Base-by-base conservation (phyloP, 441 rosid genomes). In the Flueggea neowawraea region DNA sequence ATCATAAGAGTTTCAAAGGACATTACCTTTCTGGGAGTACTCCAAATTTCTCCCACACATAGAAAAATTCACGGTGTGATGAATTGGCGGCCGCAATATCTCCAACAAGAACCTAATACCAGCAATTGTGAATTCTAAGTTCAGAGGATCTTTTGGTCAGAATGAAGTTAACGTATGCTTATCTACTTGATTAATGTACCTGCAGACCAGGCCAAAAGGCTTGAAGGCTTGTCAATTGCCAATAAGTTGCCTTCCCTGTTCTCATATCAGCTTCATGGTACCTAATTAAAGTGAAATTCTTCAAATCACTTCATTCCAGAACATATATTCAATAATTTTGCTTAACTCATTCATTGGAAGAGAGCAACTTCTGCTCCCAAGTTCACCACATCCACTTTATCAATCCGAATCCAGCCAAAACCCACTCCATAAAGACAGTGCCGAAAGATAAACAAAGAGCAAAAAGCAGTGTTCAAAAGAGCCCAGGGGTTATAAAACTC, bases 161-260 rank as follows among this genome's bases (percentile, higher is more conserved):
- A 22, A 22, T 22, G 12, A 11, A 43, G 45, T 6, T 43, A 6
- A 3, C 12, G 3, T 43, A 6, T 12, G 60, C 15, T 45, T 22
- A 64, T 22, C 58, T 22, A 47, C 13, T 32, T 48, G 32, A 36
- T 52, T 2, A 5, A 13, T 50, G 66, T 76, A 78, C 98, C 88
- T 93, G 98, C 54, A 93, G 81, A 68, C 98, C 97, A 48, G 98
- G 98, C 98, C 98, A 93, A 78, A 93, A 93, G 59, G 98, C 97
- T 82, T 93, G 98, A 74, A 90, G 97, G 78, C 98, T 93, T 60
- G 97, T 93, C 69, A 93, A 90, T 77, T 93, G 98, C 98, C 98
- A 93, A 72, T 93, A 85, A 63, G 98, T 93, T 63, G 98, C 91
- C 72, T 74, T 85, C 72, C 98, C 98, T 10, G 80, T 93, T 69